phyloP scores from a whole-genome alignment of 2,329 filamentous ascomycete genomes.

The Aspergillus costaricaensis region DNA sequence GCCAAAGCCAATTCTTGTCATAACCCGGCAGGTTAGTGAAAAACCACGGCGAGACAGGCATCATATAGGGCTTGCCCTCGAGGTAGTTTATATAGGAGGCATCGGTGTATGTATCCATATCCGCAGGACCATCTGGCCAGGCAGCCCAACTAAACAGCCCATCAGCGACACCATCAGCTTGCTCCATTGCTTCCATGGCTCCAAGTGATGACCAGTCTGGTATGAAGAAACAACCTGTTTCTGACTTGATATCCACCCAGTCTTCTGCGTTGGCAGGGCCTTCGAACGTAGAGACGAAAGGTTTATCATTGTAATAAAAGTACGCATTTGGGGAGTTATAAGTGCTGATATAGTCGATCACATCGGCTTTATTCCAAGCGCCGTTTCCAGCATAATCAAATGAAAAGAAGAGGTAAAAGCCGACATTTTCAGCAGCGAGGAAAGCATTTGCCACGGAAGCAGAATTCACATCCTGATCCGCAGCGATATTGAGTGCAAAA shows the following conservation, averaged over 20 bases:
- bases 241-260: slow-evolving; percentile 47
- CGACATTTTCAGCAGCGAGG: slow-evolving; percentile 21
- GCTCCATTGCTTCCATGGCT: slow-evolving; percentile 29
- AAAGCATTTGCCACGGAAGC: slow-evolving; percentile 26
- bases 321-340: slow-evolving; percentile 31
- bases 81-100: slow-evolving; percentile 42
- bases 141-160: slow-evolving; percentile 47
- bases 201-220: slow-evolving; percentile 49
- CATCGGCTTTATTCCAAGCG: slow-evolving; percentile 27
- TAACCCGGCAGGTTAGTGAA: slow-evolving; percentile 59
- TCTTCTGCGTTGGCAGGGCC: slow-evolving; percentile 45
- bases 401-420: slow-evolving; percentile 40
- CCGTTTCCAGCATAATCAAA: slow-evolving; percentile 41
- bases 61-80: slow-evolving; percentile 49
- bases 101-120: slow-evolving; percentile 39
- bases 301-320: slow-evolving; percentile 30
- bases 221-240: slow-evolving; percentile 47
- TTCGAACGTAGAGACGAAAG: slow-evolving; percentile 48
- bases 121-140: slow-evolving; percentile 43
- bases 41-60: slow-evolving; percentile 59
- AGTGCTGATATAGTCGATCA: slow-evolving; percentile 18
- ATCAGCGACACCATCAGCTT: slow-evolving; percentile 33
- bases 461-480: slow-evolving; percentile 27
- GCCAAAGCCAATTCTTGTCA: slow-evolving; percentile 64
- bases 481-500: slow-evolving; percentile 43